Base-by-base conservation (phyloP, 805 yeast genomes). In the Saccharomycopsis schoenii region DNA sequence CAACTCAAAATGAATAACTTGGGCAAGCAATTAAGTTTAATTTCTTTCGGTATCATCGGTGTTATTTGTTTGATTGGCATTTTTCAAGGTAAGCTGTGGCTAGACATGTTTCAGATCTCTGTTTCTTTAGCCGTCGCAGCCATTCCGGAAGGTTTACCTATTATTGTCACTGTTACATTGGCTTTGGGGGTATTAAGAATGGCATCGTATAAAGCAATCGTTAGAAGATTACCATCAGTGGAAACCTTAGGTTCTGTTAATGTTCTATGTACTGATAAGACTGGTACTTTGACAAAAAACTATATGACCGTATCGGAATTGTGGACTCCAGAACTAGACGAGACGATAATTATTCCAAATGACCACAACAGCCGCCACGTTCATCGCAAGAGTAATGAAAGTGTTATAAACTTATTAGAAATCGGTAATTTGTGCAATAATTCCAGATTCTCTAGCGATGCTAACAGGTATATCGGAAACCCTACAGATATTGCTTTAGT, bases 111-210 rank as follows among this genome's bases (percentile, higher is more conserved):
- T 75, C 97, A 93, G 72, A 91, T 94, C 62, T 89, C 97, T 1
- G 99, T 94, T 10, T 91, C 97, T 1, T 78, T 94, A 64, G 99
- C 99, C 2, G 99, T 94, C 19, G 99, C 99, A 58, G 99, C 99
- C 2, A 94, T 94, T 67, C 99, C 99, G 4, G 99, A 94, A 74
- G 99, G 99, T 60, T 80, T 94, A 66, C 99, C 99, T 0, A 94
- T 94, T 68, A 94, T 94, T 71, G 99, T 94, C 50, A 93, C 99
- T 5, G 99, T 94, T 10, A 94, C 99, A 0, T 77, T 94, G 65
- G 99, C 99, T 0, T 77, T 94, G 24, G 99, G 99, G 57, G 99
- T 94, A 54, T 77, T 94, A 66, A 81, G 98, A 75, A 94, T 94
- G 99, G 97, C 99, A 5, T 84, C 83, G 59, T 86, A 91, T 67